Base-by-base conservation (phyloP, 2,329 filamentous ascomycete genomes). In the Bertia moriformis region DNA sequence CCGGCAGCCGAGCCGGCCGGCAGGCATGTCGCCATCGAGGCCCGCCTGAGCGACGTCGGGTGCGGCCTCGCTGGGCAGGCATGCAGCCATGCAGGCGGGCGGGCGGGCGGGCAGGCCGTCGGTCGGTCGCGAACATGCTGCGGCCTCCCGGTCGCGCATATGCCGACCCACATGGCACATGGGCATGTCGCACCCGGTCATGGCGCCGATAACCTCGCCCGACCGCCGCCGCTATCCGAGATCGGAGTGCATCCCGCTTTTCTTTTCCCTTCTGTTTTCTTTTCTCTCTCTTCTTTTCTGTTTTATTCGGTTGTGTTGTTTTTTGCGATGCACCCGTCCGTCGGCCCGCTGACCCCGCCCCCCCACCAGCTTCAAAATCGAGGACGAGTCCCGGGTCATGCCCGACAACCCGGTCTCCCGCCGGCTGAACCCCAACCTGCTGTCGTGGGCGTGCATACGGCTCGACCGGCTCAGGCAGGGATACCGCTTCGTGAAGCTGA, bases 391-490 rank as follows among this genome's bases (percentile, higher is more conserved):
- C 24, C 52, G 56, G 27, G 40, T 50, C 22, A n/a, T 27, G 22
- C 22, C 22, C 15, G 32, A 43, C 29, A 50, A 56, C 39, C 32
- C 53, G 59, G 17, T 55, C 60, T 36, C 57, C 61, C 38, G 47
- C 53, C 13, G 53, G 65, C 24, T 58, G 68, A 18, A 67, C 65
- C 7, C 22, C 7, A 27, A 27, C n/a, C 22, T 27, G 22, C 22
- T 27, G n/a, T 27, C 22, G 22, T 76, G 71, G 71, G 67, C 71
- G 18, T 75, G 71, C 48, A 66, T 75, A 49, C 69, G 72, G 3
- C 64, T 77, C 12, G 71, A 75, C 53, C 67, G 71, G 29, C 61
- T 77, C 2, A 64, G 60, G 37, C 55, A 55, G 37, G 72, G 72
- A 14, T 74, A 72, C 52, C 66, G 72, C 35, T 68, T 73, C 44